phyloP scores from a whole-genome alignment of 1,139 yeast species.

The Geotrichum fermentans region DNA sequence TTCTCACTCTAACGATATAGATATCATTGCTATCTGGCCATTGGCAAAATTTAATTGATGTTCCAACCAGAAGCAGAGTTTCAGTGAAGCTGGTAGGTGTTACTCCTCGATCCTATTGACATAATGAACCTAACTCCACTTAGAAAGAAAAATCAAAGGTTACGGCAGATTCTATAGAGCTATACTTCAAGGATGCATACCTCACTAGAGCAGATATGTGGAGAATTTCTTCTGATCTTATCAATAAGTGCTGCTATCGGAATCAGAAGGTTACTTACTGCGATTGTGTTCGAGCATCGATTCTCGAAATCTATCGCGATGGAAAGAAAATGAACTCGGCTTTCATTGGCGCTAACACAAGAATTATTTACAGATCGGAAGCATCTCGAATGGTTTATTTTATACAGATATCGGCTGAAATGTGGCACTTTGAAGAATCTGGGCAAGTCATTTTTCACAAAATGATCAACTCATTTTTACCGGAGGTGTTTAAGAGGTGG shows the following conservation, averaged over 20 bases:
- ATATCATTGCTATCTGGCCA: constrained; percentile 62
- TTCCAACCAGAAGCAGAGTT: constrained; percentile 63
- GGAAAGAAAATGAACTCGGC: constrained; percentile 54
- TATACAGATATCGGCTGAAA: constrained; percentile 85
- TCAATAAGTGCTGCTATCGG: constrained; percentile 59
- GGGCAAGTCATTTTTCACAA: constrained; percentile 94
- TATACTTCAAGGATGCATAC: constrained; percentile 74
- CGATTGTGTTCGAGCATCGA: constrained; percentile 58
- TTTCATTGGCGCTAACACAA: constrained; percentile 69
- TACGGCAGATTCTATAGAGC: constrained; percentile 76
- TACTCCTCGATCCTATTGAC: not conserved
- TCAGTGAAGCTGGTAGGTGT: constrained; percentile 48
- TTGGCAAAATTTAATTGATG: constrained; percentile 55
- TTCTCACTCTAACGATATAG: constrained; percentile 25
- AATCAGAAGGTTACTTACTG: constrained; percentile 63
- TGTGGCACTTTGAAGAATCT: constrained; percentile 97
- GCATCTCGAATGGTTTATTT: constrained; percentile 79
- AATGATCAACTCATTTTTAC: constrained; percentile 82
- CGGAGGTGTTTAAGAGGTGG: constrained; percentile 87
- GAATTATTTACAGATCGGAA: constrained; percentile 81
- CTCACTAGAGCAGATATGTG: constrained; percentile 93
- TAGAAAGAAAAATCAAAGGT: constrained; percentile 42
- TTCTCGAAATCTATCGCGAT: constrained; percentile 62
- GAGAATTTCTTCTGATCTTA: constrained; percentile 62
- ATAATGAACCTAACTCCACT: not conserved